Evolutionary conservation across 306 rosid genomes (phyloP).

Genomic region (Inga laurina): DNA sequence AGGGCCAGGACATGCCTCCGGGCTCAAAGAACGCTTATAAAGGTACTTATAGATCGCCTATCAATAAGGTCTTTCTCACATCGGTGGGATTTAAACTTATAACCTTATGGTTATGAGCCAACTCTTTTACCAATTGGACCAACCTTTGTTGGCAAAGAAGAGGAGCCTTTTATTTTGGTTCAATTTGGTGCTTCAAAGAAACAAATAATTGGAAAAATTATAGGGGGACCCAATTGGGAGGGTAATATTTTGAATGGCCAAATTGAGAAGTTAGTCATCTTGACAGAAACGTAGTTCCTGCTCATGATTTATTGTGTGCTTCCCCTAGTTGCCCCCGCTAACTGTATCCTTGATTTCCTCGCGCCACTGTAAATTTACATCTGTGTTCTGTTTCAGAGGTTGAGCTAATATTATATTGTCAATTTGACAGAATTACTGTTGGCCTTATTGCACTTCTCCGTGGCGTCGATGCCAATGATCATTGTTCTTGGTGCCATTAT

Average conservation of each 20-base stretch:
- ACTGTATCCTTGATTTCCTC: slow-evolving; percentile 1
- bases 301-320: slow-evolving; percentile 10
- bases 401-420: slow-evolving; percentile 15
- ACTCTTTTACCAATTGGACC: no score
- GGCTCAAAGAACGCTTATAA: no score
- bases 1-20: no score
- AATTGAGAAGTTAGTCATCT: not conserved
- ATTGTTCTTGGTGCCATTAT: slow-evolving; percentile 99
- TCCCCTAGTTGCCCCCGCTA: not conserved
- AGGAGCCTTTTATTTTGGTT: not conserved
- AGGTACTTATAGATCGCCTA: no score
- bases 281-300: not conserved
- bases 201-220: not conserved
- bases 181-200: not conserved
- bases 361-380: not conserved
- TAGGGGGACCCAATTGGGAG: not conserved
- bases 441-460: slow-evolving; percentile 75
- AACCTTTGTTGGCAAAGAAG: not conserved
- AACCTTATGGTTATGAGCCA: no score
- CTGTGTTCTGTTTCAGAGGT: not conserved
- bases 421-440: slow-evolving; percentile 63
- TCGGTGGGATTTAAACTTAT: no score
- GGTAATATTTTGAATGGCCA: not conserved
- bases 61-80: no score
- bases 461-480: slow-evolving; percentile 78